Evolutionary conservation across 768 basidiomycete genomes (phyloP), one percentile per base, ranked within the genome.

Genomic region (Lactarius hengduanensis): DNA sequence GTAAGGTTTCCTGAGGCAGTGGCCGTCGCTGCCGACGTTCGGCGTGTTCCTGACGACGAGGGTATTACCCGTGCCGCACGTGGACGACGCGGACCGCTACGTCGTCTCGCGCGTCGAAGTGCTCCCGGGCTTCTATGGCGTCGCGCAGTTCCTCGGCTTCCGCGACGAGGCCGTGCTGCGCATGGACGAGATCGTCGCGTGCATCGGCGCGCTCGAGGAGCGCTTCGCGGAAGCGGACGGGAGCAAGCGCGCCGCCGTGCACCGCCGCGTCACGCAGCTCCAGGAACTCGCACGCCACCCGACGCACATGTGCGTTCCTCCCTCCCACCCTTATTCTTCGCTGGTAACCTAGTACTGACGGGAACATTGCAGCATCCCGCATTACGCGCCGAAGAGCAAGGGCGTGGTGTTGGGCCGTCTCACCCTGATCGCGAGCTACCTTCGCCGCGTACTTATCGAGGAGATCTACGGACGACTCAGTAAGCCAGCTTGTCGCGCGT

Each of bases 21-120:
- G 86, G 84, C 88, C 88, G 28, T 82, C 86, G 20, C 79, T 91
- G 18, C 89, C 89, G 38, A 79, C 81, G 3, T 81, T 89, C 30
- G 82, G 88, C 84, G 81, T 90, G 41, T 90, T 90, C 76, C 77
- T 89, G 16, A 84, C 86, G 0, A 82, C 87, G 36, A 79, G 79
- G 34, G 75, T 85, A 36, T 77, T 85, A 3, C 83, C 85, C 7
- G 73, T 81, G 6, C 78, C 86, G 4, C 79, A 80, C 56, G 81
- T 89, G 10, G 72, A 80, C 0, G 60, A 71, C 0, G 79, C 81
- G 22, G 82, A 88, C 34, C 81, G 83, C 8, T 89, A 86, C 72
- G 76, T 80, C 3, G 80, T 89, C n/a, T 80, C 77, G 43, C 87
- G 86, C 73, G 84, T 86, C 53, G 80, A 84, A n/a, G 79, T 82